Evolutionary conservation across 139 green algal species (phyloP).

Genomic region (Micractinium conductrix): DNA sequence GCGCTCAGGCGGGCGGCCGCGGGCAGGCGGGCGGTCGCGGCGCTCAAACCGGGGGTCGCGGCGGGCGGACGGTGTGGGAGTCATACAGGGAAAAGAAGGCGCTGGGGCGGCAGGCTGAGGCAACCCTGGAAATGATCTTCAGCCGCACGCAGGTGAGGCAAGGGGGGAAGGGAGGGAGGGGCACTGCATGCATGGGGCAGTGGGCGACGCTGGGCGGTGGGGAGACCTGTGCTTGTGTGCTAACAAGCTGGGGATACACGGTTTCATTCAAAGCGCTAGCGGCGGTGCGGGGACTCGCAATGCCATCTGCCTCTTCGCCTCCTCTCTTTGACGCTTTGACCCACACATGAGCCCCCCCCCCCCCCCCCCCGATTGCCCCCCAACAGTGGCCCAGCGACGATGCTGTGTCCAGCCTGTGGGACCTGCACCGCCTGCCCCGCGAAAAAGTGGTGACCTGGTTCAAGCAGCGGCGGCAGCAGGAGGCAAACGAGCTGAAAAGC

Average conservation of each 20-base stretch:
- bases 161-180: background rate
- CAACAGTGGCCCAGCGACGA: slow-evolving; percentile 32
- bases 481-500: background rate
- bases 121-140: slow-evolving; percentile 35
- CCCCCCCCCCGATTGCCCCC: background rate
- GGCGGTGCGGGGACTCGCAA: no score
- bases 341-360: background rate
- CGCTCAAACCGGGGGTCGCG: background rate
- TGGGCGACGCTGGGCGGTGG: no score
- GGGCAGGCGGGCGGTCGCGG: no score
- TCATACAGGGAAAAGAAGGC: background rate
- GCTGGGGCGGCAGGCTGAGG: slow-evolving; percentile 32
- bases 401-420: slow-evolving; percentile 21
- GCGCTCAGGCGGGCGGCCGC: no score
- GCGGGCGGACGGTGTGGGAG: slow-evolving; percentile 12
- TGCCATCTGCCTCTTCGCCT: no score
- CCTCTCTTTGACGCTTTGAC: no score
- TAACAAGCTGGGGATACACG: no score
- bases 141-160: slow-evolving; percentile 8
- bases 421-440: slow-evolving; percentile 32
- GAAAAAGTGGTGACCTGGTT: slow-evolving; percentile 28
- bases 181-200: no score
- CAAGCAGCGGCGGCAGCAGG: slow-evolving; percentile 3
- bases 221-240: no score
- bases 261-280: no score